A percentile compares a stretch with the other conserved stretches of the same genome.
phyloP scores from a whole-genome alignment of 768 basidiomycete genomes.

The Tulasnella sp. region DNA sequence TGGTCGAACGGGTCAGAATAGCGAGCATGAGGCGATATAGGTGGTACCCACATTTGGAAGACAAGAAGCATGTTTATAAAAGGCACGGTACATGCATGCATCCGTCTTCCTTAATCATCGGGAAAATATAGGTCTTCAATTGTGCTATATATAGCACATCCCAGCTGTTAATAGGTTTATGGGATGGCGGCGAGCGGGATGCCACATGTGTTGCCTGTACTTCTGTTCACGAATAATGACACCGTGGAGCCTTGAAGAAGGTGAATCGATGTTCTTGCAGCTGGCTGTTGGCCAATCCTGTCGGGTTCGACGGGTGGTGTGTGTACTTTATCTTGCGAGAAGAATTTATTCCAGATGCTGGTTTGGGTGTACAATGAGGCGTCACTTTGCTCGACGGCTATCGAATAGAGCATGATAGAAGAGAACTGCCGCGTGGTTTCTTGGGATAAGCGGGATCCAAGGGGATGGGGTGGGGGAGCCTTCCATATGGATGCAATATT shows the following conservation, averaged over 20 bases:
- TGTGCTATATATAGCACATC: background rate
- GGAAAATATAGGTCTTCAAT: background rate
- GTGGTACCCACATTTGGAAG: too few relatives aligned
- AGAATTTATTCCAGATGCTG: too few relatives aligned
- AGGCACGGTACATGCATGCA: too few relatives aligned
- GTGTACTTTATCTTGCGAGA: too few relatives aligned
- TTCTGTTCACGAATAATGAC: background rate
- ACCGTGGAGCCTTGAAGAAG: background rate
- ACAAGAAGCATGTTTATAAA: background rate
- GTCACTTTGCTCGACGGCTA: background rate
- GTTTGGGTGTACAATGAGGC: too few relatives aligned
- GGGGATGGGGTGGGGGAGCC: background rate
- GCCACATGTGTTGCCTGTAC: background rate
- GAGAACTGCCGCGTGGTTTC: background rate
- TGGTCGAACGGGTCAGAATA: background rate
- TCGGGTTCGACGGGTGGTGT: too few relatives aligned
- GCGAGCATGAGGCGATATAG: background rate
- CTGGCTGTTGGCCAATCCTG: background rate
- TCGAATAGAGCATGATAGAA: background rate
- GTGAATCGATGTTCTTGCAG: background rate
- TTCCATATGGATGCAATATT: background rate
- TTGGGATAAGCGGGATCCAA: background rate
- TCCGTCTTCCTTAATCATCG: too few relatives aligned
- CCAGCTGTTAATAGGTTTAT: background rate
- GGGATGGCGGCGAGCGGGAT: background rate